phyloP scores from a whole-genome alignment of 495 filamentous ascomycete genomes.

The Rhizodiscina lignyota region DNA sequence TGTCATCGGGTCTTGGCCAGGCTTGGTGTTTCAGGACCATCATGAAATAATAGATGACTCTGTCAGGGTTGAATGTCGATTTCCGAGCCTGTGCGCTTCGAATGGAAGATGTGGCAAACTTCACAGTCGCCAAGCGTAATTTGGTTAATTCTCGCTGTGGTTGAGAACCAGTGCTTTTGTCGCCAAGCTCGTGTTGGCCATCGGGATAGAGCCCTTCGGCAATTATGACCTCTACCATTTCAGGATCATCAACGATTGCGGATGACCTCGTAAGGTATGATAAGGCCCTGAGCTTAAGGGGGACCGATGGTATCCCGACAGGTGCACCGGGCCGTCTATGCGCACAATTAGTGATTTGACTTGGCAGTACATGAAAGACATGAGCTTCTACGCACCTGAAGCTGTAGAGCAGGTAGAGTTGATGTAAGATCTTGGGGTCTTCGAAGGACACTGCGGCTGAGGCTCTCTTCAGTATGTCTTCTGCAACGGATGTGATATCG shows the following conservation, averaged over 20 bases:
- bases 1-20: conserved; percentile 47
- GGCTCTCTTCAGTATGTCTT: conserved; percentile 68
- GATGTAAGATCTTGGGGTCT: conserved; percentile 39
- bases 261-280: neutral
- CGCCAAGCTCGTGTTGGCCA: no score
- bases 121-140: conserved; percentile 69
- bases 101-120: conserved; percentile 21
- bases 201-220: no score
- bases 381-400: conserved; percentile 43
- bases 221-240: neutral
- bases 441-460: conserved; percentile 45
- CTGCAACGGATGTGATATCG: conserved; percentile 59
- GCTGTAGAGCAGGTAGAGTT: conserved; percentile 55
- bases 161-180: no score
- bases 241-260: conserved; percentile 37
- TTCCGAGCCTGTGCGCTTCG: conserved; percentile 46
- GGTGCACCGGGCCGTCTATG: neutral
- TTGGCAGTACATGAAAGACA: no score
- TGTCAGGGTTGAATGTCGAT: no score
- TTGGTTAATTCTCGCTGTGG: conserved; percentile 54
- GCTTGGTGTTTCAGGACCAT: conserved; percentile 67
- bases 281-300: neutral
- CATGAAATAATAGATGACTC: conserved; percentile 54
- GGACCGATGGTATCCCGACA: neutral
- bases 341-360: no score